Percentiles rank a stretch among this genome's conserved stretches.
Conservation (phyloP, 2,329 filamentous ascomycete genomes). For the Tolypocladium pustulatum region DNA sequence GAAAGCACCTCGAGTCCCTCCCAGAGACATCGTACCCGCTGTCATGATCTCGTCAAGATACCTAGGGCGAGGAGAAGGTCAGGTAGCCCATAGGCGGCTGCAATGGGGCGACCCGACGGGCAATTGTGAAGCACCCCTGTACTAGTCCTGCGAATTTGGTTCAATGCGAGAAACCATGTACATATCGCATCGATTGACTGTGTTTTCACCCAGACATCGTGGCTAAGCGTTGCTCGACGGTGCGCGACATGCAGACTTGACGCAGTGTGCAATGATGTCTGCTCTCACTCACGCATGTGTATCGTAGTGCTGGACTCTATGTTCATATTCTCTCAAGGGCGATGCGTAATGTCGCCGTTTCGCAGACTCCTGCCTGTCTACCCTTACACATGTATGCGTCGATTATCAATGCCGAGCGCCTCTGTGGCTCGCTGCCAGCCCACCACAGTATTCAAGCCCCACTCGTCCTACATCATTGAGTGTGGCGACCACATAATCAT, state of each 20-base stretch:
- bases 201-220: background rate
- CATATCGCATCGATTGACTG: conserved; percentile 1
- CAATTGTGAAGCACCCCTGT: conserved; percentile 1
- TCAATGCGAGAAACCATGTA: conserved; percentile 1
- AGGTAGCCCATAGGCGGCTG: background rate
- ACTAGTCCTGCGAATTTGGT: conserved; percentile 1
- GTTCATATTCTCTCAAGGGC: background rate
- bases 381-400: background rate
- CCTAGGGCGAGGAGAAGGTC: background rate
- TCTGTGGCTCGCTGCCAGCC: background rate
- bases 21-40: conserved; percentile 76
- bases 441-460: conserved; percentile 12
- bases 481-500: conserved; percentile 17
- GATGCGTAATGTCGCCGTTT: background rate
- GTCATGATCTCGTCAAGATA: conserved; percentile 23
- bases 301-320: background rate
- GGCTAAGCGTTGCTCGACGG: background rate
- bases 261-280: background rate
- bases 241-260: background rate
- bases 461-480: conserved; percentile 15
- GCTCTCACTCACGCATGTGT: background rate
- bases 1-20: conserved; percentile 72
- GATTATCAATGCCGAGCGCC: background rate
- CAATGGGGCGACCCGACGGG: background rate
- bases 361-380: background rate